Conservation (phyloP, 164 flowering plant species). For the Liquidambar formosana region DNA sequence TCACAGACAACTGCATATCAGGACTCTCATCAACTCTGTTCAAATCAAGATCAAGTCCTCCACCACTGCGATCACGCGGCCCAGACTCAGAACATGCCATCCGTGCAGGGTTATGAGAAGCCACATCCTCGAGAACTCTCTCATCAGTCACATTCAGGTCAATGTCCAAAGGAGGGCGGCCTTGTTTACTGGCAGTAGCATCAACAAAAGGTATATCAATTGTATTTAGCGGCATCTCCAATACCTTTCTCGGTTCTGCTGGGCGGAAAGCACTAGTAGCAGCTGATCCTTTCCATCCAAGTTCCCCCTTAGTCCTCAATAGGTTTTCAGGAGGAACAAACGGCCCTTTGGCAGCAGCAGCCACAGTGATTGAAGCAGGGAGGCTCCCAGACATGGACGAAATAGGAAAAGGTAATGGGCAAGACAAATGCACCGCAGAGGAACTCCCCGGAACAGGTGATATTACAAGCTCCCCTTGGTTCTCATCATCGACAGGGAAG, state of each 20-base stretch:
- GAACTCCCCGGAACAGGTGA: constrained; percentile 22
- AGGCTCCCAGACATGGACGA: constrained; percentile 39
- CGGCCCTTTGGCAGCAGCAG: constrained; percentile 88
- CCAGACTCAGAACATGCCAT: constrained; percentile 13
- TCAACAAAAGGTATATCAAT: constrained; percentile 25
- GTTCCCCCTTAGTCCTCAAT: constrained; percentile 54
- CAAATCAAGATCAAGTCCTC: constrained; percentile 84
- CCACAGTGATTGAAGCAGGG: constrained; percentile 71
- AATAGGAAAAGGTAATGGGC: constrained; percentile 43
- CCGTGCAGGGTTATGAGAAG: constrained; percentile 28
- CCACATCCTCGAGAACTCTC: constrained; percentile 53
- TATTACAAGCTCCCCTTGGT: constrained; percentile 36
- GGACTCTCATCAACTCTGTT: constrained; percentile 63
- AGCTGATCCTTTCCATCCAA: constrained; percentile 97
- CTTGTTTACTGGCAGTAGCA: constrained; percentile 33
- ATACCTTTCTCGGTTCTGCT: constrained; percentile 80
- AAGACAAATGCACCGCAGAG: constrained; percentile 29
- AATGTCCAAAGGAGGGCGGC: constrained; percentile 60
- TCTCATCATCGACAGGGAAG: constrained; percentile 63
- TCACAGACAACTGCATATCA: constrained; percentile 42
- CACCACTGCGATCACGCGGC: constrained; percentile 34
- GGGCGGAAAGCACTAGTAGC: constrained; percentile 98
- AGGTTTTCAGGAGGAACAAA: constrained; percentile 75
- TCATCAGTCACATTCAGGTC: constrained; percentile 88
- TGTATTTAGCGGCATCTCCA: constrained; percentile 38